A percentile compares a stretch with the other conserved stretches of the same genome.
These are phyloP conservation scores for Rhipidocladum racemiflorum DNA, from an alignment of 176 grass and related monocot genomes.

Conservation along the genomic window DNA sequence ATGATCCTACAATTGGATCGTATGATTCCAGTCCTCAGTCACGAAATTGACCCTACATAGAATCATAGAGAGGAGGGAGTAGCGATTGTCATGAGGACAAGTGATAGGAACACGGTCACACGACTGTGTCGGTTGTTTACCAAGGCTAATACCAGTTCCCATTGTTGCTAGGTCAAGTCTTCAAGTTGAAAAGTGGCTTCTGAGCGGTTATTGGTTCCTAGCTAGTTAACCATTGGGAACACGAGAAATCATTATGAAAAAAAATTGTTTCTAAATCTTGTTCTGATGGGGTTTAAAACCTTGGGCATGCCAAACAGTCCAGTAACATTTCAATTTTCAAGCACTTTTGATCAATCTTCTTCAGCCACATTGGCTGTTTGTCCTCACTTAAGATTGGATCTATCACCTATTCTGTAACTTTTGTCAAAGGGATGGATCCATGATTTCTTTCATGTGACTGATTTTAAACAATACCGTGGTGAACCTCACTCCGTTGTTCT, in stretches of 20 bases:
- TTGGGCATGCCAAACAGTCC: neutral
- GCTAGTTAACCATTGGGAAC: neutral
- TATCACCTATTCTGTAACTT: neutral
- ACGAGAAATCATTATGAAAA: neutral
- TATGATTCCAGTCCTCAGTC: neutral
- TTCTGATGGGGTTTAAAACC: neutral
- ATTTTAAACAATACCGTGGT: neutral
- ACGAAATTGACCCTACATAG: neutral
- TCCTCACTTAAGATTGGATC: neutral
- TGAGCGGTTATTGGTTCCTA: too few species aligned
- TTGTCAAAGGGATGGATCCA: neutral
- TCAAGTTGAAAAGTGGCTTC: too few species aligned
- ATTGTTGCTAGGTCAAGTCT: too few species aligned
- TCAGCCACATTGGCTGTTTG: neutral
- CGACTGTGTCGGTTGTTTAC: neutral
- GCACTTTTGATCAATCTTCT: neutral
- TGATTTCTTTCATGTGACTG: neutral
- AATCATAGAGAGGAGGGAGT: neutral
- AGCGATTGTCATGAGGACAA: neutral
- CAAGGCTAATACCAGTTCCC: neutral
- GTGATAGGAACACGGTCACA: too few species aligned
- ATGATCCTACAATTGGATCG: neutral
- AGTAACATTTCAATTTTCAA: neutral
- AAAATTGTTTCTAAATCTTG: neutral
- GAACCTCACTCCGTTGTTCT: neutral